Evolutionary conservation across 2,329 filamentous ascomycete genomes (phyloP).

Genomic region (Colletotrichum sojae): DNA sequence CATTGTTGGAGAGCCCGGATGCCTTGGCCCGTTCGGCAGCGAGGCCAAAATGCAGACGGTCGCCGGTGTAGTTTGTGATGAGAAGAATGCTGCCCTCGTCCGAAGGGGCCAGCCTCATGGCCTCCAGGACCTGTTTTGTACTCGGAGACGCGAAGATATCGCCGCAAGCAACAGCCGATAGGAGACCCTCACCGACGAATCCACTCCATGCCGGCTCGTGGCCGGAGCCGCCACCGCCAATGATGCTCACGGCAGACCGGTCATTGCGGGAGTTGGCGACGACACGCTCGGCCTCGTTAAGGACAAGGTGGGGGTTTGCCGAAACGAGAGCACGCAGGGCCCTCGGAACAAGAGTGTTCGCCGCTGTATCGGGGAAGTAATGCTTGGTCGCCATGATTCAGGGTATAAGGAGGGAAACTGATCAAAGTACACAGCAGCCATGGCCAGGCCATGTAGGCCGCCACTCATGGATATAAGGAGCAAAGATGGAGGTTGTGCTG

Average conservation of each 20-base stretch:
- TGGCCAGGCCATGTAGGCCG: neutral
- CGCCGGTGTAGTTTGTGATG: slow-evolving; percentile 82
- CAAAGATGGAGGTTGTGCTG: neutral
- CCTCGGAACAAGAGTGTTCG: slow-evolving; percentile 46
- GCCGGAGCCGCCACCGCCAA: slow-evolving; percentile 80
- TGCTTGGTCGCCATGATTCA: slow-evolving; percentile 41
- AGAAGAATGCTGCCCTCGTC: slow-evolving; percentile 78
- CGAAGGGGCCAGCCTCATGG: slow-evolving; percentile 73
- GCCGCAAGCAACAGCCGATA: slow-evolving; percentile 79
- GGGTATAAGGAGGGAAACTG: neutral
- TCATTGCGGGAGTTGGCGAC: slow-evolving; percentile 53
- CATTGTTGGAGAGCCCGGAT: slow-evolving; percentile 68
- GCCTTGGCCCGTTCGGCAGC: slow-evolving; percentile 81
- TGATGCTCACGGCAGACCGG: slow-evolving; percentile 54
- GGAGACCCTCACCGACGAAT: slow-evolving; percentile 78
- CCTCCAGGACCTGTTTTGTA: slow-evolving; percentile 79
- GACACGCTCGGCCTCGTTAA: slow-evolving; percentile 58
- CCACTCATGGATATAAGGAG: slow-evolving; percentile 19
- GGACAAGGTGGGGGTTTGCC: slow-evolving; percentile 53
- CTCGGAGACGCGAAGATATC: slow-evolving; percentile 83
- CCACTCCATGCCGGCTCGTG: slow-evolving; percentile 82
- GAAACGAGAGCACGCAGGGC: slow-evolving; percentile 44
- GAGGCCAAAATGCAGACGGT: slow-evolving; percentile 82
- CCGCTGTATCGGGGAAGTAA: slow-evolving; percentile 42
- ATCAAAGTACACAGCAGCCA: neutral